These are phyloP conservation scores for Mallotus repandus DNA, from an alignment of 441 rosid genomes.

Conservation along the genomic window DNA sequence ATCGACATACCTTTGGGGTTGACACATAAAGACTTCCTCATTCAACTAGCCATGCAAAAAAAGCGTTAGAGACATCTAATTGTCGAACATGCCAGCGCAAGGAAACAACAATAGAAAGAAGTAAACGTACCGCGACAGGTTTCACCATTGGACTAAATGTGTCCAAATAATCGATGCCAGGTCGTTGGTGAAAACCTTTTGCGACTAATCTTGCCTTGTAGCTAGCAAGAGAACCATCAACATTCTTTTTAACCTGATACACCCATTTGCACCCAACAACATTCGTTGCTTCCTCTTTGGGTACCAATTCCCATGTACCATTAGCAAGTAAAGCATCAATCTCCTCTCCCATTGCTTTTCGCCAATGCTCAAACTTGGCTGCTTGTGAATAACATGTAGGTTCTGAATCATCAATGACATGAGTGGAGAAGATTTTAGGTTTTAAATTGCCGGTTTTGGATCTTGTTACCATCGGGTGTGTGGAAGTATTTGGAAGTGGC, in stretches of 20 bases:
- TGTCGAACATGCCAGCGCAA: fast-evolving
- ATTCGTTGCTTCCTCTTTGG: neutral
- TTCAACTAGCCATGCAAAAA: neutral
- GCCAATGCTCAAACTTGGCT: too few relatives aligned
- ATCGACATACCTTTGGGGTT: neutral
- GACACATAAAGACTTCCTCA: neutral
- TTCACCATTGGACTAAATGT: neutral
- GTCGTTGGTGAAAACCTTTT: neutral
- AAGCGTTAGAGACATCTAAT: neutral
- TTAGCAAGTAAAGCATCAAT: neutral
- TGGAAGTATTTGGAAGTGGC: too few relatives aligned
- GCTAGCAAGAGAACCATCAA: neutral
- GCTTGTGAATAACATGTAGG: neutral
- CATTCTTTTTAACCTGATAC: neutral
- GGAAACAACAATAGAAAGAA: neutral
- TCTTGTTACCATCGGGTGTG: too few relatives aligned
- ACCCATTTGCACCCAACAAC: neutral
- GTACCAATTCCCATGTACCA: neutral
- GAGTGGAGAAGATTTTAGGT: too few relatives aligned
- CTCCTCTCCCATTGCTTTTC: neutral
- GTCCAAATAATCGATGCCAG: neutral
- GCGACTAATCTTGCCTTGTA: neutral
- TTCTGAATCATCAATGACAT: too few relatives aligned
- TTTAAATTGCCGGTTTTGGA: too few relatives aligned
- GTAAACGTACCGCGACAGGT: neutral